Base-by-base conservation (phyloP, 116 monocot genomes). In the Iris pallida region DNA sequence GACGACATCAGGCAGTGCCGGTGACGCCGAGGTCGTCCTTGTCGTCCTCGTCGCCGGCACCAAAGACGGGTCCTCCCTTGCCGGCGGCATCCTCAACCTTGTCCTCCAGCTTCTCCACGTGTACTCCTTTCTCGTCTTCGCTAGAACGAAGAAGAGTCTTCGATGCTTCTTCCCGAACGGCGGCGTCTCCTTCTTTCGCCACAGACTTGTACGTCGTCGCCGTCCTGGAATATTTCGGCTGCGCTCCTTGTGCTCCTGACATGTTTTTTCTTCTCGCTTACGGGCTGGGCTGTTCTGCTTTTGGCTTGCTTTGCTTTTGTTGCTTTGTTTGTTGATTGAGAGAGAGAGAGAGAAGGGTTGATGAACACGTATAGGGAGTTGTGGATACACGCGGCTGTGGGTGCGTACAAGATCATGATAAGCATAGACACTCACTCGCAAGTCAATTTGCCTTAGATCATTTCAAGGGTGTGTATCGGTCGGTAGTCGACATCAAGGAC, bases 201-300 rank as follows among this genome's bases (percentile, higher is more conserved):
- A 76, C 76, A 53, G 89, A 84, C 70, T 82, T 73, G 80, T 93
- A 93, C 42, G 86, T 86, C 69, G 86, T 86, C 60, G 89, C 74
- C 15, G 93, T 89, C 42, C 53, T 20, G 41, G 81, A 72, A 20
- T 82, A 89, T 78, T 63, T 71, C 54, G 93, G 93, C 63, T 81
- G 72, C 11, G 89, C 89, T 16, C 93, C 93, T 64, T 93, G 89
- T 18, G 93, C 92, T 14, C 89, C 93, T n/a, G 89, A 93, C 93
- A 93, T 89, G 5, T 30, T 30, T 30, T 3, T 30, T 30, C 30
- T 30, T 30, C 30, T 30, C 30, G 30, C 30, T 30, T 30, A 30
- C 30, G n/a, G n/a, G n/a, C n/a, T n/a, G n/a, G n/a, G n/a, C n/a
- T n/a, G n/a, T n/a, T n/a, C n/a, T n/a, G n/a, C n/a, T n/a, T n/a